Evolutionary conservation across 1,284 basidiomycete species (phyloP).

Genomic region (Marasmius fiardii): DNA sequence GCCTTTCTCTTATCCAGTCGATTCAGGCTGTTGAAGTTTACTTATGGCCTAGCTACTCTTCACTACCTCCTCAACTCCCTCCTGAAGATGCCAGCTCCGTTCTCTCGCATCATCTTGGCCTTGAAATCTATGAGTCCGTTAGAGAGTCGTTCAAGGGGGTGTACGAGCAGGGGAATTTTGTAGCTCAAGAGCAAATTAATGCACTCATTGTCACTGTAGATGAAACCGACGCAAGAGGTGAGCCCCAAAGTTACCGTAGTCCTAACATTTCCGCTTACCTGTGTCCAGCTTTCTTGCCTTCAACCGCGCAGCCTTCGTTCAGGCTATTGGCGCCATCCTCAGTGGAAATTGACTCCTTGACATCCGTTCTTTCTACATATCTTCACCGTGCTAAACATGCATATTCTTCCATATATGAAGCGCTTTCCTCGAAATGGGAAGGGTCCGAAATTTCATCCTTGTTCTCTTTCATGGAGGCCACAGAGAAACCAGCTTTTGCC

Average conservation of each 20-base stretch:
- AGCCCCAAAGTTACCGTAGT: constrained; percentile 17
- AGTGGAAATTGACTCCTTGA: constrained; percentile 33
- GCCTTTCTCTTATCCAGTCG: constrained; percentile 27
- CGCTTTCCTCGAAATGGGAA: constrained; percentile 31
- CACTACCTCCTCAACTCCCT: constrained; percentile 36
- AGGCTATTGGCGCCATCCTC: constrained; percentile 27
- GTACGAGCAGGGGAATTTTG: constrained; percentile 45
- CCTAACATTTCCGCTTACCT: constrained; percentile 14
- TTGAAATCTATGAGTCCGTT: constrained; percentile 61
- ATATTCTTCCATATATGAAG: constrained; percentile 51
- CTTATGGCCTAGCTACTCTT: constrained; percentile 44
- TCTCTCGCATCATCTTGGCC: constrained; percentile 64
- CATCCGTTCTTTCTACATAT: constrained; percentile 52
- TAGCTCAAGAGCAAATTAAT: constrained; percentile 51
- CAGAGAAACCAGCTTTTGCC: constrained; percentile 48
- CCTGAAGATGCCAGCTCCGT: constrained; percentile 53
- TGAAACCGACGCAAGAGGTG: constrained; percentile 56
- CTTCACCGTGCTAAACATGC: constrained; percentile 53
- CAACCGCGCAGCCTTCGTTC: constrained; percentile 43
- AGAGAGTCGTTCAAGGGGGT: constrained; percentile 29
- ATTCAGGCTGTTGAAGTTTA: constrained; percentile 50
- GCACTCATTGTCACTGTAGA: constrained; percentile 56
- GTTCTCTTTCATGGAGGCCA: constrained; percentile 45
- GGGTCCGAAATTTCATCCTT: constrained; percentile 40
- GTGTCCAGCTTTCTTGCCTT: constrained; percentile 46